Percentiles rank a stretch among this genome's conserved stretches.
These are phyloP conservation scores for Conringia planisiliqua DNA, from an alignment of 345 rosid species.

Conservation along the genomic window DNA sequence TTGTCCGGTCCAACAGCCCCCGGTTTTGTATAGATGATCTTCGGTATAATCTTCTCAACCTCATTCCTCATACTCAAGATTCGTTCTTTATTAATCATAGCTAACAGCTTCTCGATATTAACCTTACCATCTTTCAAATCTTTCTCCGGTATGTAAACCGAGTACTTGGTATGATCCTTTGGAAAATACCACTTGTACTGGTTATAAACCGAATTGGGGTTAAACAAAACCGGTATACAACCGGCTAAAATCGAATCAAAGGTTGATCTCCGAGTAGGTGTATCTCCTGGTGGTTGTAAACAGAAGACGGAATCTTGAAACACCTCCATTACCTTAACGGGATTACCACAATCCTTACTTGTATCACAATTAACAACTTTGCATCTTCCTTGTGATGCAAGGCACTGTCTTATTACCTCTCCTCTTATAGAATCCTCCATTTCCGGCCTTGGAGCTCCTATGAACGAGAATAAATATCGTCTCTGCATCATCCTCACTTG, in stretches of 20 bases:
- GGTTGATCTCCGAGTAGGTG: constrained; percentile 48
- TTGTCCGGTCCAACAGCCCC: not conserved
- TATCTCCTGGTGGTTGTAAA: constrained; percentile 59
- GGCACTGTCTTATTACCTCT: constrained; percentile 43
- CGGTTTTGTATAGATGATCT: constrained; percentile 43
- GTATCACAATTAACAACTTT: constrained; percentile 36
- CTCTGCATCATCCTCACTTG: constrained; percentile 21
- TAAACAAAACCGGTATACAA: constrained; percentile 58
- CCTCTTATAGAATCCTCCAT: constrained; percentile 36
- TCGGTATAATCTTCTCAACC: constrained; percentile 46
- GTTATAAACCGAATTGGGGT: constrained; percentile 38
- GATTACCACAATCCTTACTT: constrained; percentile 30
- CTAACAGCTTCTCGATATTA: constrained; percentile 22
- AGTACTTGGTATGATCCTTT: constrained; percentile 36
- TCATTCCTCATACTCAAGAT: constrained; percentile 39
- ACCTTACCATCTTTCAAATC: constrained; percentile 16
- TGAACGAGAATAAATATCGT: constrained; percentile 34
- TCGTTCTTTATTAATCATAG: not conserved
- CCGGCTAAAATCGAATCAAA: constrained; percentile 56
- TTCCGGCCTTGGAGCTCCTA: constrained; percentile 31
- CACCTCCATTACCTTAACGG: constrained; percentile 38
- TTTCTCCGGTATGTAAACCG: constrained; percentile 36
- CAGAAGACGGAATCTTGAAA: constrained; percentile 44
- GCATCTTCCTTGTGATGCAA: constrained; percentile 28
- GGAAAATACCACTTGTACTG: constrained; percentile 58